Conservation (phyloP, 2,329 filamentous ascomycete genomes). For the Metarhizium guizhouense region DNA sequence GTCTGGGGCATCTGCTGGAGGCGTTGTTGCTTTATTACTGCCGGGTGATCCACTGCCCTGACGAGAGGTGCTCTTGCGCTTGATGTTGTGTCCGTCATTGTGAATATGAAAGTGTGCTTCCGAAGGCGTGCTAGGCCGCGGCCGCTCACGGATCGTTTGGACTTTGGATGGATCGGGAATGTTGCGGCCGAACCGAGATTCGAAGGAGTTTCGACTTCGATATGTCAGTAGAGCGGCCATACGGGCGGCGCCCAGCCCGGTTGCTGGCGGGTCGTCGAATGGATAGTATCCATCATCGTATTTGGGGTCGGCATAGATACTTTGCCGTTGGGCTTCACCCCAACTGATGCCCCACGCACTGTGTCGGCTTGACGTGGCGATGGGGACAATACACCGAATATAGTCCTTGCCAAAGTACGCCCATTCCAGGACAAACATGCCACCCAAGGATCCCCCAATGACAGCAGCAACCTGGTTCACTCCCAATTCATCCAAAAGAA, state of each 20-base stretch:
- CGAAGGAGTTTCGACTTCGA: conserved; percentile 92
- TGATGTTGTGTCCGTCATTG: conserved; percentile 69
- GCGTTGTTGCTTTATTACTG: conserved; percentile 13
- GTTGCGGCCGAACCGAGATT: conserved; percentile 89
- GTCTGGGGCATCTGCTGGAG: conserved; percentile 27
- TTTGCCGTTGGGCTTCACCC: conserved; percentile 81
- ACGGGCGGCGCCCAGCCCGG: conserved; percentile 84
- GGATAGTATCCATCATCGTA: conserved; percentile 95
- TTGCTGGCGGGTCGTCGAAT: conserved; percentile 76
- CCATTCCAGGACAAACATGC: conserved; percentile 88
- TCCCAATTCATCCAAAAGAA: conserved; percentile 72
- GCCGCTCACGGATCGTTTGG: conserved; percentile 69
- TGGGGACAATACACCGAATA: conserved; percentile 70
- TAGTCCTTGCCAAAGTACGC: conserved; percentile 85
- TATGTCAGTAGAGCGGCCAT: conserved; percentile 97
- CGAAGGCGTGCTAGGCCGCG: conserved; percentile 51
- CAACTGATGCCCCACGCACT: conserved; percentile 88
- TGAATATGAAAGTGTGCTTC: conserved; percentile 73
- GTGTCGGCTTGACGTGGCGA: conserved; percentile 76
- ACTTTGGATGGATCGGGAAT: conserved; percentile 75
- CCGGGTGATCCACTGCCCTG: conserved; percentile 29
- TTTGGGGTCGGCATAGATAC: conserved; percentile 96
- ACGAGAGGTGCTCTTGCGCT: conserved; percentile 40
- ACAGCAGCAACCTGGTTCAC: conserved; percentile 71
- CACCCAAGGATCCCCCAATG: conserved; percentile 76